A percentile compares a stretch with the other conserved stretches of the same genome.
Conservation (phyloP, 1,284 basidiomycete species). For the Melampsora americana region DNA sequence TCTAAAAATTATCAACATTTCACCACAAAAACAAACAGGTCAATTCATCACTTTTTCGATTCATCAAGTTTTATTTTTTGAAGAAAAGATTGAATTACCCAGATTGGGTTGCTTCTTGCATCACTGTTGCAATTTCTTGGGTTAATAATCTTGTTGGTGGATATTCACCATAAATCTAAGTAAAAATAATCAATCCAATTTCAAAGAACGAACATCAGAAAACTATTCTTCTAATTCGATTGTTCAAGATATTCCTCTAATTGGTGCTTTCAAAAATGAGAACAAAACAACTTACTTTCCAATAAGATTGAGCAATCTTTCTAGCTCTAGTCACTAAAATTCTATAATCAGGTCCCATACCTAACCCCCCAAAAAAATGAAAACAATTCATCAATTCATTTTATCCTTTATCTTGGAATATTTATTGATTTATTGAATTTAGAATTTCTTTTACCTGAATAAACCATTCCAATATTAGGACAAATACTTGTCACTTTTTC, state of each 20-base stretch:
- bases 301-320: constrained; percentile 97
- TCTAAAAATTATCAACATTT: too few species aligned
- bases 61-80: neutral
- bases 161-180: constrained; percentile 85
- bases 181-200: neutral
- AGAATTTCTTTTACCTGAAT: constrained; percentile 60
- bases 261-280: neutral
- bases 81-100: constrained; percentile 64
- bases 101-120: constrained; percentile 98
- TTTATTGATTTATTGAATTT: neutral
- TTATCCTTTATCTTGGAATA: too few species aligned
- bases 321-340: constrained; percentile 88
- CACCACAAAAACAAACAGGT: too few species aligned
- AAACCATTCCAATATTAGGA: constrained; percentile 98
- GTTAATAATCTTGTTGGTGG: constrained; percentile 95
- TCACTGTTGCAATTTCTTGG: constrained; percentile 93
- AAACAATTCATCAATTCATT: neutral
- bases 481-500: constrained; percentile 96
- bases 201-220: neutral
- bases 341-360: constrained; percentile 98
- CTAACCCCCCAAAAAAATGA: constrained; percentile 53
- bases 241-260: too few species aligned
- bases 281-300: constrained; percentile 62
- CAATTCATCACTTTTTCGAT: too few species aligned
- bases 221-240: too few species aligned